phyloP scores from a whole-genome alignment of 1,139 yeast species.

The Candida sanyaensis region DNA sequence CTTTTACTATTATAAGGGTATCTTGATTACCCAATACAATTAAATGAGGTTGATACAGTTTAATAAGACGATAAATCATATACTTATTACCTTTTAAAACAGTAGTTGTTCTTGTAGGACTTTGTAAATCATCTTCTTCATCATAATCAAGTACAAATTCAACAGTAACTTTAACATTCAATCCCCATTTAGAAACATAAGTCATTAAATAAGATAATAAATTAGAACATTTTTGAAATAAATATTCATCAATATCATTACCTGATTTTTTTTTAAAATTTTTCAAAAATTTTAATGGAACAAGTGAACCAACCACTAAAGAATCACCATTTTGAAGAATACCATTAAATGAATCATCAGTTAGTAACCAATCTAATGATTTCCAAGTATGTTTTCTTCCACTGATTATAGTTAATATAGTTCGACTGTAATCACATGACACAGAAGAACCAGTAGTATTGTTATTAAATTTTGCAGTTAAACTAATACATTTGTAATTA shows the following conservation, averaged over 20 bases:
- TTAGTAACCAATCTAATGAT: slow-evolving; percentile 40
- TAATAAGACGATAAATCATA: slow-evolving; percentile 37
- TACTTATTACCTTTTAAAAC: slow-evolving; percentile 30
- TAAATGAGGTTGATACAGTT: slow-evolving; percentile 45
- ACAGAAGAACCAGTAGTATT: too few relatives aligned
- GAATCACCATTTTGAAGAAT: slow-evolving; percentile 33
- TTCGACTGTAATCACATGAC: slow-evolving; percentile 22
- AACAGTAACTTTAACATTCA: slow-evolving; percentile 51
- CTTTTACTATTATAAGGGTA: too few relatives aligned
- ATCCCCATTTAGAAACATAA: slow-evolving; percentile 17
- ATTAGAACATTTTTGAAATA: slow-evolving; percentile 40
- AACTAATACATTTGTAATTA: slow-evolving; percentile 42
- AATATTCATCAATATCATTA: slow-evolving; percentile 25
- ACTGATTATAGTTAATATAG: slow-evolving; percentile 38
- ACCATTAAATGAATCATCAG: too few relatives aligned
- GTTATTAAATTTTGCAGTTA: slow-evolving; percentile 39
- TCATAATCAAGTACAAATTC: slow-evolving; percentile 47
- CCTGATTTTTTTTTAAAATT: slow-evolving; percentile 13
- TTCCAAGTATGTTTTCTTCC: slow-evolving; percentile 52
- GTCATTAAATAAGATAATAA: slow-evolving; percentile 41
- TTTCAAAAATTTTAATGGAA: slow-evolving; percentile 30
- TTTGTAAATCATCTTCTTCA: slow-evolving; percentile 4
- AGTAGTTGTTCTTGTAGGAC: slow-evolving; percentile 7
- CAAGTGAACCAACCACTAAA: slow-evolving; percentile 39
- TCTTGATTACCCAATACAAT: slow-evolving; percentile 35